Conservation (phyloP, 805 yeast species). For the Hanseniaspora lachancei region DNA sequence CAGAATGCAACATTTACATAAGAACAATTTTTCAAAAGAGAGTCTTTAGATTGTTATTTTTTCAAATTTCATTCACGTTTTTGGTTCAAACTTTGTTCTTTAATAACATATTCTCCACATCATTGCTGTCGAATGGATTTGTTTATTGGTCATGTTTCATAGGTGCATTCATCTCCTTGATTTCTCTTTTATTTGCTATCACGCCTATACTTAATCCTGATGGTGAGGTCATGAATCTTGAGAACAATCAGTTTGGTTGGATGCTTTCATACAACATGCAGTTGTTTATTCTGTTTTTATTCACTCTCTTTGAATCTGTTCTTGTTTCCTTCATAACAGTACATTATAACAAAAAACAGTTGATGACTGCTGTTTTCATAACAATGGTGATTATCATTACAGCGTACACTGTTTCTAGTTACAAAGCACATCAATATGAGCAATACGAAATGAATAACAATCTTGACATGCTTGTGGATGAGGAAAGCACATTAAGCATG, state of each 20-base stretch:
- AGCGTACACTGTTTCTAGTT: constrained; percentile 62
- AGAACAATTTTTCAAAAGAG: constrained; percentile 66
- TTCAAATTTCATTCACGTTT: constrained; percentile 53
- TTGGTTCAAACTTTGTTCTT: constrained; percentile 22
- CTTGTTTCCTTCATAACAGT: constrained; percentile 56
- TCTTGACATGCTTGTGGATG: constrained; percentile 18
- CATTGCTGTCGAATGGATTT: constrained; percentile 1
- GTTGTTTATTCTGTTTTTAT: constrained; percentile 43
- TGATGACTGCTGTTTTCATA: constrained; percentile 57
- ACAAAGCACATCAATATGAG: constrained; percentile 21
- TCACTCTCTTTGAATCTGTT: constrained; percentile 66
- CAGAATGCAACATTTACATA: constrained; percentile 62
- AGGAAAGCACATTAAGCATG: constrained; percentile 25
- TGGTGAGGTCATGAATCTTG: constrained; percentile 7
- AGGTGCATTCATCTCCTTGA: constrained; percentile 43
- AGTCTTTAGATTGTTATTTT: constrained; percentile 58
- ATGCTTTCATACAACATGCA: constrained; percentile 21
- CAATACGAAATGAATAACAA: constrained; percentile 46
- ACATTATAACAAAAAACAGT: constrained; percentile 46
- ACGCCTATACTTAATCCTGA: constrained; percentile 26
- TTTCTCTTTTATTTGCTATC: constrained; percentile 46
- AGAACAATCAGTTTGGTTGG: constrained; percentile 23
- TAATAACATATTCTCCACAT: constrained; percentile 13
- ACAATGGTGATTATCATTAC: constrained; percentile 65
- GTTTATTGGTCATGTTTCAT: constrained; percentile 7